These are phyloP conservation scores for Linderniella brevidens DNA, from an alignment of 257 asterid species.

Conservation along the genomic window DNA sequence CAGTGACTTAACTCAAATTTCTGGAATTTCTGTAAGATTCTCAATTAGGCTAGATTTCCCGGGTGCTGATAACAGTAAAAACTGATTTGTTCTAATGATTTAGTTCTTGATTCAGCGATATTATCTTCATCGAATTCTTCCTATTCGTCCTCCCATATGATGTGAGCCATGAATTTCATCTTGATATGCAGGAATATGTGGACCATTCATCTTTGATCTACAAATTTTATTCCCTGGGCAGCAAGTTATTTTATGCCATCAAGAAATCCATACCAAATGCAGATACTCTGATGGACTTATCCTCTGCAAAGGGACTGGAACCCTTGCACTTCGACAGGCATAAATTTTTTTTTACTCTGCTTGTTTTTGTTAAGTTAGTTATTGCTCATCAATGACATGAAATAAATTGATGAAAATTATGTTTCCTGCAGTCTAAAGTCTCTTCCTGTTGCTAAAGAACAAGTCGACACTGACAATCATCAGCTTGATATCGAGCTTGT, in stretches of 20 bases:
- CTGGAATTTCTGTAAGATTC: slow-evolving; percentile 6
- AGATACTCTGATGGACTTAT: slow-evolving; percentile 40
- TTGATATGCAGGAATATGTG: slow-evolving; percentile 70
- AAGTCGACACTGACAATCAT: slow-evolving; percentile 19
- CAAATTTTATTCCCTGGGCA: slow-evolving; percentile 85
- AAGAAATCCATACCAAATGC: slow-evolving; percentile 87
- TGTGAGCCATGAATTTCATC: slow-evolving; percentile 6
- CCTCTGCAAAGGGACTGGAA: slow-evolving; percentile 31
- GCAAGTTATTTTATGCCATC: slow-evolving; percentile 53
- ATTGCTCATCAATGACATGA: slow-evolving; percentile 9
- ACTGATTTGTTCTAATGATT: no score
- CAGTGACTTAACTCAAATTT: slow-evolving; percentile 11
- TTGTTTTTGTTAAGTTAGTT: slow-evolving; percentile 1
- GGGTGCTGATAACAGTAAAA: no score
- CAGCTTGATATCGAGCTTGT: slow-evolving; percentile 68
- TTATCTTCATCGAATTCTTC: not conserved
- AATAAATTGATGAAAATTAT: slow-evolving; percentile 7
- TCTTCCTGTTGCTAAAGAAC: slow-evolving; percentile 53
- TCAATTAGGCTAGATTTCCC: not conserved
- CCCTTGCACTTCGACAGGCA: slow-evolving; percentile 91
- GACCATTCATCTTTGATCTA: slow-evolving; percentile 78
- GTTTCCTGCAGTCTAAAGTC: slow-evolving; percentile 64
- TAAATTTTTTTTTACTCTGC: slow-evolving; percentile 6
- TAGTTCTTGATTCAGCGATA: no score
- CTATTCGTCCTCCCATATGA: slow-evolving; percentile 7